A percentile compares a stretch with the other conserved stretches of the same genome.
Evolutionary conservation across 176 grass and related monocot genomes (phyloP).

Genomic region (Oryza officinalis): DNA sequence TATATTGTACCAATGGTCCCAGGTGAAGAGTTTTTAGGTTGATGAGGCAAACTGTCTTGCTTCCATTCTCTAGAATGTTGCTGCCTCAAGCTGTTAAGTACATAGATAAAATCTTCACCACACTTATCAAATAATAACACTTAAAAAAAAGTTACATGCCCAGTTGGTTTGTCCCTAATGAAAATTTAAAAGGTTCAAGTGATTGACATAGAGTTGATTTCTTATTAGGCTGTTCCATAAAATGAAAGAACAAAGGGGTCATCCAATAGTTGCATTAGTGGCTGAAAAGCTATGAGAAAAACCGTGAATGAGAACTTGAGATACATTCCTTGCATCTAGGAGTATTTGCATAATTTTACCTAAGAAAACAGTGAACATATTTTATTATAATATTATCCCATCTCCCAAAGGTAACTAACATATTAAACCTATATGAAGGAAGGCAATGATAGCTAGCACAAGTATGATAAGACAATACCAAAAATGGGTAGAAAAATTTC

Average conservation of each 20-base stretch:
- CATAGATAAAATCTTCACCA: conserved; percentile 8
- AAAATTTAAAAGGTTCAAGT: conserved; percentile 10
- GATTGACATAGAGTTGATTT: conserved; percentile 1
- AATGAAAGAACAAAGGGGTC: background rate
- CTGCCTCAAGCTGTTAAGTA: conserved; percentile 43
- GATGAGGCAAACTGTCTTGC: conserved; percentile 19
- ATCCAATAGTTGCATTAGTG: background rate
- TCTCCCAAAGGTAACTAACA: background rate
- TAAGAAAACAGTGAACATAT: background rate
- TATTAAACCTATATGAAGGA: background rate
- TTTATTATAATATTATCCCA: background rate
- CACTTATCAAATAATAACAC: background rate
- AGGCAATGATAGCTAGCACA: background rate
- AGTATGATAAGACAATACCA: background rate
- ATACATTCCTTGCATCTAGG: conserved; percentile 7
- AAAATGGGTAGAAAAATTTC: background rate
- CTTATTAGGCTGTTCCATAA: background rate
- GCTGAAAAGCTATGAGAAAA: background rate
- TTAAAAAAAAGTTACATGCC: background rate
- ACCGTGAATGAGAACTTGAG: background rate
- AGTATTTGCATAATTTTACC: conserved; percentile 11
- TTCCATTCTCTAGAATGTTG: conserved; percentile 39
- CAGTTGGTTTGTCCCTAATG: background rate
- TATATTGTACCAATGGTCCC: conserved; percentile 41
- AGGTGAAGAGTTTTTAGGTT: conserved; percentile 45